Evolutionary conservation across 306 rosid genomes (phyloP).

Genomic region (Pterocarpus macrocarpus): DNA sequence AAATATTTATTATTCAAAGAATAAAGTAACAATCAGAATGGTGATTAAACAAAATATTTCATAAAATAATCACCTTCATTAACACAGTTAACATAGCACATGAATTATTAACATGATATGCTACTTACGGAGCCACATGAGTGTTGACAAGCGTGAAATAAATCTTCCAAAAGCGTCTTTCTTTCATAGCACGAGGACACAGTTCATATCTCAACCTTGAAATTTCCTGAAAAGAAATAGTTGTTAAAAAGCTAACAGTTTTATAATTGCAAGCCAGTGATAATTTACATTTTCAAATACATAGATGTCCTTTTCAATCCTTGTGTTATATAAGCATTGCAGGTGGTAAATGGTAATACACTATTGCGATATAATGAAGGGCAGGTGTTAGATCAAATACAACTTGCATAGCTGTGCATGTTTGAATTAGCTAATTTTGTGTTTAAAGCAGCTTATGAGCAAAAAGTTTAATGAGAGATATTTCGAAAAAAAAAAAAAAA

Average conservation of each 20-base stretch:
- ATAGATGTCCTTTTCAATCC: not conserved
- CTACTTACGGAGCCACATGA: constrained; percentile 97
- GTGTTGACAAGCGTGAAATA: constrained; percentile 93
- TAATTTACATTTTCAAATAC: constrained; percentile 28
- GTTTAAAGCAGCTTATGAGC: not conserved
- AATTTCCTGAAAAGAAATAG: constrained; percentile 75
- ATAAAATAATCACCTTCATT: constrained; percentile 19
- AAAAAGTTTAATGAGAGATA: not conserved
- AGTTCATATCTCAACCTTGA: constrained; percentile 94
- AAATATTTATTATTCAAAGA: constrained; percentile 16
- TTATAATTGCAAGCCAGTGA: not conserved
- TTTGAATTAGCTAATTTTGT: not conserved
- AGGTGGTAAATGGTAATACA: constrained; percentile 15
- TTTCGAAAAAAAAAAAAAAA: not conserved
- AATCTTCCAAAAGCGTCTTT: constrained; percentile 89
- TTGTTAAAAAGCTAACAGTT: constrained; percentile 17
- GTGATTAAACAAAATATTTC: constrained; percentile 7
- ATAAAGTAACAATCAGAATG: constrained; percentile 15
- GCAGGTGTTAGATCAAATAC: not conserved
- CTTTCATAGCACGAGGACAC: constrained; percentile 91
- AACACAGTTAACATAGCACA: constrained; percentile 13
- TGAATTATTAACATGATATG: constrained; percentile 37
- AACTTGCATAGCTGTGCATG: not conserved
- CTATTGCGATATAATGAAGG: constrained; percentile 4
- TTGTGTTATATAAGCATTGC: constrained; percentile 10